Evolutionary conservation across 768 basidiomycete genomes (phyloP).

Genomic region (Pulveroboletus sp.): DNA sequence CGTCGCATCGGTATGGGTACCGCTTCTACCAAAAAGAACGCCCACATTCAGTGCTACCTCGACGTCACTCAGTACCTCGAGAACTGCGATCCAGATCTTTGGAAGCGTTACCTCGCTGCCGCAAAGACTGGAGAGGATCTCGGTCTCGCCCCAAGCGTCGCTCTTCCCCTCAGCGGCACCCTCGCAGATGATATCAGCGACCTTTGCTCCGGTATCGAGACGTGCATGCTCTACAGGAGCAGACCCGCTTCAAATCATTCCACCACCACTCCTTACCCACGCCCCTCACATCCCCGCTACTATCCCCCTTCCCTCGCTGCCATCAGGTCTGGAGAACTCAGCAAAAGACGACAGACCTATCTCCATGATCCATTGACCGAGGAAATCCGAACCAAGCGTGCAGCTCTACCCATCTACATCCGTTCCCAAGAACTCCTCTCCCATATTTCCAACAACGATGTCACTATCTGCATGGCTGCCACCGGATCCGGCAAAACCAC

Average conservation of each 20-base stretch:
- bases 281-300: constrained; percentile 23
- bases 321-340: constrained; percentile 56
- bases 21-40: constrained; percentile 63
- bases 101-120: constrained; percentile 63
- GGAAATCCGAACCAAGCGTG: constrained; percentile 62
- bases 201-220: constrained; percentile 61
- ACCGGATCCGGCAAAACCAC: constrained; percentile 95
- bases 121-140: constrained; percentile 63
- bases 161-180: constrained; percentile 55
- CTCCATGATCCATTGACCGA: constrained; percentile 54
- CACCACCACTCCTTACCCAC: constrained; percentile 2
- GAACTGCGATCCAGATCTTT: constrained; percentile 73
- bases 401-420: constrained; percentile 69
- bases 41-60: constrained; percentile 70
- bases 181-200: constrained; percentile 70
- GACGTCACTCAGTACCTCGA: constrained; percentile 88
- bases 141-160: constrained; percentile 65
- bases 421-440: constrained; percentile 61
- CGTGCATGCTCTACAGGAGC: constrained; percentile 61
- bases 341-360: constrained; percentile 52
- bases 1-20: constrained; percentile 79
- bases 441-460: constrained; percentile 71
- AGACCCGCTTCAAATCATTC: constrained; percentile 38
- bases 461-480: constrained; percentile 84
- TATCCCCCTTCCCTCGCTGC: constrained; percentile 32